These are phyloP conservation scores for Skeletonema menzelii DNA, from an alignment of 108 stramenopile species.

Conservation along the genomic window DNA sequence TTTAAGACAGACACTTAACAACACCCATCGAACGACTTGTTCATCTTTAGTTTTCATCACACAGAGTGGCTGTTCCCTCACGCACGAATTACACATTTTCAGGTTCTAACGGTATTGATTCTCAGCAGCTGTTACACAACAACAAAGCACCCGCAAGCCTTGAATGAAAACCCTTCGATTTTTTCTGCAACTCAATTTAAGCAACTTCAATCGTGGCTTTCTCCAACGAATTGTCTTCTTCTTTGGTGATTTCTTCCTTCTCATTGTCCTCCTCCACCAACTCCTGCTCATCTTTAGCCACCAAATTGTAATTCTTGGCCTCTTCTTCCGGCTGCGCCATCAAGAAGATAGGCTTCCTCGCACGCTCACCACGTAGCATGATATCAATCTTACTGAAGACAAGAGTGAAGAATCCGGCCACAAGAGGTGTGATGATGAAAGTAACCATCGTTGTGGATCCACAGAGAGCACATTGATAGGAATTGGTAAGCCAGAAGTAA, in stretches of 20 bases:
- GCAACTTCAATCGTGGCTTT: not conserved
- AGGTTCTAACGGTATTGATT: conserved; percentile 65
- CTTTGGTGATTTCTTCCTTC: not conserved
- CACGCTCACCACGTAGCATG: conserved; percentile 61
- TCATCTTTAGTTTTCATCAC: not conserved
- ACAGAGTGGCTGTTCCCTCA: conserved; percentile 48
- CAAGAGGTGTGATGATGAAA: conserved; percentile 73
- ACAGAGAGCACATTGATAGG: conserved; percentile 71
- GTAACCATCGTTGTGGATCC: conserved; percentile 73
- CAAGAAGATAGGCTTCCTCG: conserved; percentile 53
- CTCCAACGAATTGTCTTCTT: conserved; percentile 4
- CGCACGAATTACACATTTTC: conserved; percentile 74
- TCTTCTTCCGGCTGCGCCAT: conserved; percentile 9
- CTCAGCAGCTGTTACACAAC: conserved; percentile 5
- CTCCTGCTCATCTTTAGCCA: conserved; percentile 9
- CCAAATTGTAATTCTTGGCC: conserved; percentile 31
- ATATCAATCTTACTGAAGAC: conserved; percentile 68
- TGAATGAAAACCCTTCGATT: not conserved
- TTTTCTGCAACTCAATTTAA: not conserved
- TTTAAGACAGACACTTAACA: not conserved
- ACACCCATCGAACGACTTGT: not conserved
- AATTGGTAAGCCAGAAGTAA: conserved; percentile 81
- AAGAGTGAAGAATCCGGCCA: conserved; percentile 49
- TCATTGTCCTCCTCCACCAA: conserved; percentile 8
- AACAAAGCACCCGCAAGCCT: conserved; percentile 2